Evolutionary conservation across 1,139 yeast species (phyloP).

Genomic region (Candida glucosophila): DNA sequence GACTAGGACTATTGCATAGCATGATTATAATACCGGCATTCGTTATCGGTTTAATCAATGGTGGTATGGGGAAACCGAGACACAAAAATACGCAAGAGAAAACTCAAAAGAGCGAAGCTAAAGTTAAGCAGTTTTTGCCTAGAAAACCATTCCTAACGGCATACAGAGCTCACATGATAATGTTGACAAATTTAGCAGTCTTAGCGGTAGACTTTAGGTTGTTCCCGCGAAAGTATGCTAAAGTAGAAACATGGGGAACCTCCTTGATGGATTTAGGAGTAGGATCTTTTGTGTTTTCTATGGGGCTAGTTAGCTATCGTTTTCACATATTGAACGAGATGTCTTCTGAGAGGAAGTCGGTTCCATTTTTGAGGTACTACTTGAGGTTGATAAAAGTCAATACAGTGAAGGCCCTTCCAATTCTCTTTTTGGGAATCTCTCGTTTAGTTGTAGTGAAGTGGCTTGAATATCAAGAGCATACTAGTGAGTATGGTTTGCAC

Average conservation of each 20-base stretch:
- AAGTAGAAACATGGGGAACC: slow-evolving; percentile 98
- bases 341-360: not conserved
- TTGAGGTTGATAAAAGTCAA: slow-evolving; percentile 35
- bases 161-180: slow-evolving; percentile 81
- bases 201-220: slow-evolving; percentile 84
- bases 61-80: slow-evolving; percentile 2
- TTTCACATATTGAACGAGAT: too few species aligned
- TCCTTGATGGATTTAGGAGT: slow-evolving; percentile 96
- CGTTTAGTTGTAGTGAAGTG: slow-evolving; percentile 70
- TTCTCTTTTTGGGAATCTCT: slow-evolving; percentile 61
- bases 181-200: slow-evolving; percentile 79
- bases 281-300: slow-evolving; percentile 95
- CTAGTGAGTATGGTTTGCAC: slow-evolving; percentile 89
- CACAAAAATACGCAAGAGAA: slow-evolving; percentile 4
- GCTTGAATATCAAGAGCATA: slow-evolving; percentile 92
- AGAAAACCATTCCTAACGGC: slow-evolving; percentile 68
- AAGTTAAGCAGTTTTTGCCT: slow-evolving; percentile 27
- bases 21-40: slow-evolving; percentile 28
- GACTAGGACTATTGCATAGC: slow-evolving; percentile 32
- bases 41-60: slow-evolving; percentile 2
- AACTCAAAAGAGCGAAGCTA: slow-evolving; percentile 1
- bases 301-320: slow-evolving; percentile 84
- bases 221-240: slow-evolving; percentile 89
- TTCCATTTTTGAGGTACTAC: slow-evolving; percentile 13
- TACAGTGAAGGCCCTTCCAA: slow-evolving; percentile 45